These are phyloP conservation scores for Microstegium vimineum DNA, from an alignment of 176 grass and related monocot species.

Conservation along the genomic window DNA sequence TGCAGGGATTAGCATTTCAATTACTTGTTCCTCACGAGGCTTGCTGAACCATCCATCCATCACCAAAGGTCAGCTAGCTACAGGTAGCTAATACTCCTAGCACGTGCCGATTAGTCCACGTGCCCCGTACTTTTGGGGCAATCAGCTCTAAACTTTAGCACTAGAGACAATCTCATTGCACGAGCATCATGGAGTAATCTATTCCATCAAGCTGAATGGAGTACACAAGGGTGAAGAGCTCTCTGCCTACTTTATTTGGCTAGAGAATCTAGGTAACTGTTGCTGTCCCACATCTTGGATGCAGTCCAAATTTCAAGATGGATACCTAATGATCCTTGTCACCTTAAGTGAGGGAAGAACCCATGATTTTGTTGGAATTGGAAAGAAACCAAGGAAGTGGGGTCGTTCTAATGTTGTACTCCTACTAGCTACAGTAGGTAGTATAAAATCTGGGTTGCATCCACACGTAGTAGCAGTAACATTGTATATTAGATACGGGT, in stretches of 20 bases:
- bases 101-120: constrained; percentile 52
- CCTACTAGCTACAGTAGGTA: background rate
- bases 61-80: constrained; percentile 28
- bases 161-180: constrained; percentile 5
- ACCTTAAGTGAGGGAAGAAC: constrained; percentile 32
- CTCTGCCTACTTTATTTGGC: constrained; percentile 38
- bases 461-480: background rate
- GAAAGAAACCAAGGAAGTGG: background rate
- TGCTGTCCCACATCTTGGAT: constrained; percentile 30
- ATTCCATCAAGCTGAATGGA: constrained; percentile 10
- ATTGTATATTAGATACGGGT: background rate
- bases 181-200: constrained; percentile 28
- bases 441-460: background rate
- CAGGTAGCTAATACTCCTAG: background rate
- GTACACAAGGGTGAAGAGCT: background rate
- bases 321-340: constrained; percentile 39
- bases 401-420: background rate
- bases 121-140: constrained; percentile 24
- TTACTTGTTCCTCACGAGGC: constrained; percentile 18
- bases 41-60: background rate
- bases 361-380: constrained; percentile 38
- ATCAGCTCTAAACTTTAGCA: background rate
- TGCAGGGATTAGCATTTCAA: background rate
- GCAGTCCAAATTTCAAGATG: constrained; percentile 47
- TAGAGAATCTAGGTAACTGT: constrained; percentile 44